Base-by-base conservation (phyloP, 305 asterid species). In the Solanum aculeatissimum region DNA sequence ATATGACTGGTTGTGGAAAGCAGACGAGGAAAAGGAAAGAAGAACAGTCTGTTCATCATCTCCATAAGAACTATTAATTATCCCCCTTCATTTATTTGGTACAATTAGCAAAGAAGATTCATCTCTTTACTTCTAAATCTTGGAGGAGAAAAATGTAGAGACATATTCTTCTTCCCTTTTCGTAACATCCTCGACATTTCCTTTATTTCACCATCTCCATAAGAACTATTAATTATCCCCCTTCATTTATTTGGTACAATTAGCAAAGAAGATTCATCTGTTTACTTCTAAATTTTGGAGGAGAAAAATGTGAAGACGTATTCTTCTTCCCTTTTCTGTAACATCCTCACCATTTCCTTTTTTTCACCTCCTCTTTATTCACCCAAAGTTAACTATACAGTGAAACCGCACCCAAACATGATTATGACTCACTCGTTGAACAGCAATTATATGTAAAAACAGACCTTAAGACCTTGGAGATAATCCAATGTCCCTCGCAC, bases 381-480 rank as follows among this genome's bases (percentile, higher is more conserved):
- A 70, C 54, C 15, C 51, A 42, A 70, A 42, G 19, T n/a, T 54
- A 70, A 42, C 55, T 42, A 70, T 43, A 42, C 18, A 70, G 10
- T 2, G 79, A 70, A 42, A 70, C 79, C 19, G 42, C 47, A 70
- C 32, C 54, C 79, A 40, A 11, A 5, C 49, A 69, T 38, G 51
- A 19, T 15, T 38, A 69, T 38, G 29, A 38, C 51, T 38, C 38
- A 38, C 77, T 38, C 27, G 15, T 10, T 35, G 77, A 79, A 79
- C 69, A 54, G 14, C 32, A 79, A 21, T 79, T 47, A 66, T 63
- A 82, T 19, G 47, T 16, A 14, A 55, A n/a, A 70, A 65, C 89
- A 81, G 79, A 97, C 99, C 99, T 97, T 97, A 65, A 97, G 95
- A 85, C 99, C 99, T 90, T 97, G 99, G 81, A 95, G 98, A 91